phyloP scores from a whole-genome alignment of 2,329 filamentous ascomycete genomes.

The Aspergillus arachidicola region DNA sequence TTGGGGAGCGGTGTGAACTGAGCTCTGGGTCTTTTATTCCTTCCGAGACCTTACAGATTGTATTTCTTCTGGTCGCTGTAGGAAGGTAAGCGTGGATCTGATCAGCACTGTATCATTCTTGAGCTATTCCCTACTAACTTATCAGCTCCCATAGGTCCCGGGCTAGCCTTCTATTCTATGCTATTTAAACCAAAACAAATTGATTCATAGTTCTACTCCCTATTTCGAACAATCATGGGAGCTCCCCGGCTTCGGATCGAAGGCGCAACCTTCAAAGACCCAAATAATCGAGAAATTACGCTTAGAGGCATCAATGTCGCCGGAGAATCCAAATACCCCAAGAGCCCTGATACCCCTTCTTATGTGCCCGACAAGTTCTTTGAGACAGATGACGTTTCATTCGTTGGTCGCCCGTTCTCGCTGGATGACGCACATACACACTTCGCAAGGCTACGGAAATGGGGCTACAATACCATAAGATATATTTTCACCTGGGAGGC shows the following conservation, averaged over 20 bases:
- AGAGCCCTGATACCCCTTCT: conserved; percentile 77
- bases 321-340: conserved; percentile 86
- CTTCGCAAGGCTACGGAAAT: conserved; percentile 81
- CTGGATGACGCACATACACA: conserved; percentile 81
- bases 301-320: conserved; percentile 93
- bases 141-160: not conserved
- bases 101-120: no score
- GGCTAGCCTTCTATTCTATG: not conserved
- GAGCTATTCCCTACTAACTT: not conserved
- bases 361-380: conserved; percentile 81
- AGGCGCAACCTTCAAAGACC: conserved; percentile 80
- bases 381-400: conserved; percentile 87
- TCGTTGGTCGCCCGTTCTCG: conserved; percentile 82
- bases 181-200: not conserved
- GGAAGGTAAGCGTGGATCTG: not conserved
- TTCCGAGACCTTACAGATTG: not conserved
- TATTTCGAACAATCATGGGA: conserved; percentile 58
- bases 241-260: conserved; percentile 79
- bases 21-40: not conserved
- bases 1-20: not conserved
- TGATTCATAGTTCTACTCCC: not conserved
- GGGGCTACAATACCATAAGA: conserved; percentile 93
- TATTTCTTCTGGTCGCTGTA: not conserved
- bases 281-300: conserved; percentile 78
- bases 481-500: conserved; percentile 99